Evolutionary conservation across 805 yeast genomes (phyloP), one percentile per base, ranked within the genome.

Genomic region (Candida saitoana): DNA sequence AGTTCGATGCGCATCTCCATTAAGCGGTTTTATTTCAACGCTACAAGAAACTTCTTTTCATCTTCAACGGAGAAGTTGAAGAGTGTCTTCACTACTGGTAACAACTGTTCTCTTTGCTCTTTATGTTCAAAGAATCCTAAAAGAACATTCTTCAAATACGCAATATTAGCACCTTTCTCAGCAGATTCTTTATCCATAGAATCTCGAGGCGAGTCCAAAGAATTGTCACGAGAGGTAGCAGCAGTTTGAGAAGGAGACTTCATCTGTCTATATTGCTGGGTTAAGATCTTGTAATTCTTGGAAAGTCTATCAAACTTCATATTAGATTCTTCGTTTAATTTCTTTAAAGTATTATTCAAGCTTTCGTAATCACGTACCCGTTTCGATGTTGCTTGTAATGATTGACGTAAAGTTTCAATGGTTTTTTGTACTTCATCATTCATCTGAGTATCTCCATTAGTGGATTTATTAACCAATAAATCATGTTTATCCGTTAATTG

Each of bases 101-200:
- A 66, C 34, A 91, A 71, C 59, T 82, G 87, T 20, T 73, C 79
- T 45, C 98, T 73, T 62, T 90, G 97, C n/a, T 91, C 99, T 55
- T 77, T 85, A 57, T 87, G 96, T 55, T 90, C 96, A 41, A 93
- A 63, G 58, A 85, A 93, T 2, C 97, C 97, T 2, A 91, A 66
- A n/a, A 91, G 62, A 2, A 91, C 96, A 57, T 93, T 93, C 59
- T 86, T 87, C 39, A 89, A 73, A 57, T 91, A 91, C 9, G 95
- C 87, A 16, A 83, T 71, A 38, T 50, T 53, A 2, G 54, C 41
- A 12, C 44, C 39, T 8, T 33, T 30, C 14, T 57, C 47, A 53
- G 18, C 17, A 16, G 36, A 27, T 18, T 15, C 20, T 2, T 32
- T 19, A 15, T 39, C 39, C 5, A 22, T 11, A 5, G 38, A 20